Conservation (phyloP, 306 rosid species). For the Quercus gilva region DNA sequence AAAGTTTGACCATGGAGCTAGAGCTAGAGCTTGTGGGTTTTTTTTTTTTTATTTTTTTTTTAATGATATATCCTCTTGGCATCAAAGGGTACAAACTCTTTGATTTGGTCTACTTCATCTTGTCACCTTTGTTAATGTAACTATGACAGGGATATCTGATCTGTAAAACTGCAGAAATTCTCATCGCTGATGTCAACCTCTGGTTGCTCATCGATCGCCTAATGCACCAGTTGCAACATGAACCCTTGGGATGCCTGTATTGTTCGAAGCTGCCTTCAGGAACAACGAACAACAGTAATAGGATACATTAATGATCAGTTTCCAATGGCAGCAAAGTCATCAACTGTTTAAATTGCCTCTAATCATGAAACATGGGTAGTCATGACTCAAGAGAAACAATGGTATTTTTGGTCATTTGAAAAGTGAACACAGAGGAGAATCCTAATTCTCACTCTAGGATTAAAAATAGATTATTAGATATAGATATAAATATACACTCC, state of each 20-base stretch:
- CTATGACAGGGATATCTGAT: slow-evolving; percentile 69
- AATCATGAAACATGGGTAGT: not conserved
- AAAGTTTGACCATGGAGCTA: no score
- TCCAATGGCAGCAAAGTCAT: not conserved
- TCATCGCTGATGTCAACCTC: slow-evolving; percentile 75
- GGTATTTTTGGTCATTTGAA: no score
- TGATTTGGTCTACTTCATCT: not conserved
- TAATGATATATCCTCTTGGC: no score
- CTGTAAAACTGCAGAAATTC: slow-evolving; percentile 88
- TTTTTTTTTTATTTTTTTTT: no score
- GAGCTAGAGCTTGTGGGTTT: no score
- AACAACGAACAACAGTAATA: slow-evolving; percentile 17
- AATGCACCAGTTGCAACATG: slow-evolving; percentile 47
- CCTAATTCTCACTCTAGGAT: no score
- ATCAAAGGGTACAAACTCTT: no score
- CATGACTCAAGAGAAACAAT: no score
- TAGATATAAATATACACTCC: no score
- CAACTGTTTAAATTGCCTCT: not conserved
- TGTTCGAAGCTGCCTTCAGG: slow-evolving; percentile 77
- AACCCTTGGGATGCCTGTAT: slow-evolving; percentile 81
- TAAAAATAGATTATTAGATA: no score
- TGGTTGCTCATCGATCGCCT: slow-evolving; percentile 48
- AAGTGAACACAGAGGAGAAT: no score
- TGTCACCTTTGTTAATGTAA: slow-evolving; percentile 79
- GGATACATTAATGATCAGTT: not conserved